These are phyloP conservation scores for Pseudofabraea citricarpa DNA, from an alignment of 2,329 filamentous ascomycete species.

Conservation along the genomic window DNA sequence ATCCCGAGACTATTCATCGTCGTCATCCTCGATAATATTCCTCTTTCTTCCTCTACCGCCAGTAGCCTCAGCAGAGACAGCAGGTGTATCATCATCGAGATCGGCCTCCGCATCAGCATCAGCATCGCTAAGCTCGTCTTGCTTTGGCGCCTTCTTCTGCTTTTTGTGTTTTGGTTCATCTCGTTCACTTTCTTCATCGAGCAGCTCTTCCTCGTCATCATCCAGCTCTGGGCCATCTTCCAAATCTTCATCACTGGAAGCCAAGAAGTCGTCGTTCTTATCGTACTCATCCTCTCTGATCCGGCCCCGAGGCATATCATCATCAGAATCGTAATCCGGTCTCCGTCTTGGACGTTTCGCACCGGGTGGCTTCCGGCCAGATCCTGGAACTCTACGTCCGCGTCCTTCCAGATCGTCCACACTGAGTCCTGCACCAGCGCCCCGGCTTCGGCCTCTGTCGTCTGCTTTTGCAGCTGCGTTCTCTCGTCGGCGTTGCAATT, in stretches of 20 bases:
- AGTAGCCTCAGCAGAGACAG: conserved; percentile 30
- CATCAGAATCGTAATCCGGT: conserved; percentile 72
- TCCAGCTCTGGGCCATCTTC: conserved; percentile 58
- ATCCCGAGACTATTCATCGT: conserved; percentile 37
- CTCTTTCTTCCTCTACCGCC: conserved; percentile 41
- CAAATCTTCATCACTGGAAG: conserved; percentile 66
- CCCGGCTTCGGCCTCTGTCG: conserved; percentile 30
- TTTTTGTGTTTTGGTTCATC: conserved; percentile 27
- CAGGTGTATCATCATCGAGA: conserved; percentile 42
- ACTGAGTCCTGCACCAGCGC: conserved; percentile 53
- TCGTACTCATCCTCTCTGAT: conserved; percentile 72
- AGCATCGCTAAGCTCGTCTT: conserved; percentile 38
- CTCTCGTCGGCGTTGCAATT: conserved; percentile 61
- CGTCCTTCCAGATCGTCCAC: conserved; percentile 66
- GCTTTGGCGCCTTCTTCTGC: conserved; percentile 23
- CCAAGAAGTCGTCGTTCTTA: conserved; percentile 74
- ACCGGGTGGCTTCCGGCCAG: conserved; percentile 50
- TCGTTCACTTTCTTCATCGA: conserved; percentile 41
- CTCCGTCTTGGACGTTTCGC: conserved; percentile 48
- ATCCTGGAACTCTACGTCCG: conserved; percentile 41
- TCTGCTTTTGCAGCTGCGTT: conserved; percentile 57
- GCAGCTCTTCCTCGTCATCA: conserved; percentile 31
- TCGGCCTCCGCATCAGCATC: conserved; percentile 50
- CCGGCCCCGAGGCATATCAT: conserved; percentile 54
- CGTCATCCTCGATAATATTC: conserved; percentile 57